These are phyloP conservation scores for Calocybe indica DNA, from an alignment of 768 basidiomycete species.

Conservation along the genomic window DNA sequence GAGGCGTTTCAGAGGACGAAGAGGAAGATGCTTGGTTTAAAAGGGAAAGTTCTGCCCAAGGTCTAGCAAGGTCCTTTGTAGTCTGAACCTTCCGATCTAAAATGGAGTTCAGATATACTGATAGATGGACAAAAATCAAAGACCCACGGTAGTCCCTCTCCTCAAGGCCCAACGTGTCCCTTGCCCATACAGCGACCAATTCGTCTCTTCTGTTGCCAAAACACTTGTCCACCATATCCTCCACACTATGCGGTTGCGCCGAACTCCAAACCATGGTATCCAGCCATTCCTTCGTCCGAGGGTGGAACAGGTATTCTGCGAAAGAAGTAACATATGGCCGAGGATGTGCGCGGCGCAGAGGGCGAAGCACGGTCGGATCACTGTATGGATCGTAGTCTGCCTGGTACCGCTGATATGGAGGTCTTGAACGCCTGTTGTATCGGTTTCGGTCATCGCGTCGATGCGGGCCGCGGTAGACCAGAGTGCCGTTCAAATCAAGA, in stretches of 20 bases:
- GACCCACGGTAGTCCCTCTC: conserved; percentile 57
- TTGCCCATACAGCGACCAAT: conserved; percentile 69
- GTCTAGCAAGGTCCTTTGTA: conserved; percentile 68
- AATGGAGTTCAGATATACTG: not conserved
- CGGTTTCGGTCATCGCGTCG: not conserved
- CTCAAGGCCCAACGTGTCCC: conserved; percentile 70
- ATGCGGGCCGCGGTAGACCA: conserved; percentile 54
- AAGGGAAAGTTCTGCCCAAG: conserved; percentile 45
- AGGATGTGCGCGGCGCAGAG: conserved; percentile 38
- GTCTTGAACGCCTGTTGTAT: not conserved
- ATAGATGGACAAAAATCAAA: conserved; percentile 9
- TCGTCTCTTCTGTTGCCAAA: conserved; percentile 40
- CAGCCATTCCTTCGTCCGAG: conserved; percentile 56
- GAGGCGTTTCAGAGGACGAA: not conserved
- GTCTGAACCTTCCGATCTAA: conserved; percentile 46
- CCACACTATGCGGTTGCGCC: conserved; percentile 75
- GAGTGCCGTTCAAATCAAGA: conserved; percentile 72
- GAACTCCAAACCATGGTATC: conserved; percentile 90
- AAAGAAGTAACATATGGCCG: conserved; percentile 67
- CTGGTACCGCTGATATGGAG: not conserved
- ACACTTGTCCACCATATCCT: conserved; percentile 62
- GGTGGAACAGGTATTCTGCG: conserved; percentile 55
- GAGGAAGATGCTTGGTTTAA: not conserved
- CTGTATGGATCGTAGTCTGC: conserved; percentile 13
- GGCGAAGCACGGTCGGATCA: conserved; percentile 16